Evolutionary conservation across 2,329 filamentous ascomycete species (phyloP).

Genomic region (Xylariaceae sp.): DNA sequence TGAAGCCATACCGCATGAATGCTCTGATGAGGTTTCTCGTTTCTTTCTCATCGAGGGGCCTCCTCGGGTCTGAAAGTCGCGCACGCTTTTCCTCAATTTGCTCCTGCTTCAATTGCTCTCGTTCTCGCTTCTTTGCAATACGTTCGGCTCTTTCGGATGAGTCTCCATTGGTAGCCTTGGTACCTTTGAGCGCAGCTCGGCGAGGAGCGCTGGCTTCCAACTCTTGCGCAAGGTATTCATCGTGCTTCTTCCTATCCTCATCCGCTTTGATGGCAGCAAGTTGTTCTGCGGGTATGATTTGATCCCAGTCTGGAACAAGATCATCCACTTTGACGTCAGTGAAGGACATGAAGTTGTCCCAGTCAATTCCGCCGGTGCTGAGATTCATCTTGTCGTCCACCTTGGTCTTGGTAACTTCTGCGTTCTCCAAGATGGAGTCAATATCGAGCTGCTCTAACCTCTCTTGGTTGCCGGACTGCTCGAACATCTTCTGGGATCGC

Average conservation of each 20-base stretch:
- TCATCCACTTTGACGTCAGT: conserved; percentile 94
- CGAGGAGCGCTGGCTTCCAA: conserved; percentile 82
- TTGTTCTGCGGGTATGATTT: conserved; percentile 93
- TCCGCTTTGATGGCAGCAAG: conserved; percentile 84
- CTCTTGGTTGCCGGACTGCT: conserved; percentile 93
- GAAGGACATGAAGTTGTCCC: conserved; percentile 96
- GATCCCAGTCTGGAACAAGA: conserved; percentile 80
- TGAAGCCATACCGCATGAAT: conserved; percentile 82
- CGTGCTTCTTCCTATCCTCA: conserved; percentile 76
- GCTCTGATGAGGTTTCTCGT: conserved; percentile 85
- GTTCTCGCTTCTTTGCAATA: conserved; percentile 57
- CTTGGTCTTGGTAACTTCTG: conserved; percentile 94
- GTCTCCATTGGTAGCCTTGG: conserved; percentile 38
- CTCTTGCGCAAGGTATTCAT: conserved; percentile 72
- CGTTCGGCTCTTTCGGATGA: conserved; percentile 59
- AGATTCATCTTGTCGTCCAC: conserved; percentile 86
- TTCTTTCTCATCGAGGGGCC: conserved; percentile 88
- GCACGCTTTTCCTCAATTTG: conserved; percentile 68
- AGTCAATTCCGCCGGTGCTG: conserved; percentile 74
- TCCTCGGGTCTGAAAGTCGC: conserved; percentile 71
- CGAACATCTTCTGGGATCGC: conserved; percentile 98
- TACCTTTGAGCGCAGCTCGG: conserved; percentile 56
- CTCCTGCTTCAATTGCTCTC: conserved; percentile 61
- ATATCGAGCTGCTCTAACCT: conserved; percentile 96
- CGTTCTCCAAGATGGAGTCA: conserved; percentile 92